Base-by-base conservation (phyloP, 108 stramenopile genomes). In the Nannochloropsis oceanica region DNA sequence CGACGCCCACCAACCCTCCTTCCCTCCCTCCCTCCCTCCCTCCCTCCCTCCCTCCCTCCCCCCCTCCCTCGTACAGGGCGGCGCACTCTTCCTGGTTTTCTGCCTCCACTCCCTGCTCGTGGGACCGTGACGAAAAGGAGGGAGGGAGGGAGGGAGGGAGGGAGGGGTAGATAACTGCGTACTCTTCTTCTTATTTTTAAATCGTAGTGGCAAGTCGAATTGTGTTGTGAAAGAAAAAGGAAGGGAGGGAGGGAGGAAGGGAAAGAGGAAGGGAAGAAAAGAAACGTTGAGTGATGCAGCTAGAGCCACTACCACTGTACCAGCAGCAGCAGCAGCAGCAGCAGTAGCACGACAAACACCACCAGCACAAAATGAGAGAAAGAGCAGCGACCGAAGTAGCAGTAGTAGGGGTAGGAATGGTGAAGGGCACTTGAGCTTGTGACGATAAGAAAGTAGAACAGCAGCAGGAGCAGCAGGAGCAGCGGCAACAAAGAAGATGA, bases 21-120 rank as follows among this genome's bases (percentile, higher is more conserved):
- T 10, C 82, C 26, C 5, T 42, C 12, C 8, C 1, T 42, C 18
- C 27, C 13, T 27, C 34, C 42, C 1, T 81, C 26, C 10, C 26
- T 25, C 12, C 8, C 79, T 43, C 73, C 11, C 2, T 85, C 42
- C 13, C 13, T 20, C 42, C 12, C 43, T 27, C 42, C 42, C 25
- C 26, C 34, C 13, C 27, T 85, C 11, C 25, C 79, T 34, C 46
- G 89, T 95, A 44, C 89, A 89, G 26, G 98, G 99, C 42, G 97
- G 98, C 20, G 84, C 93, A 22, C 92, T 97, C 73, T 99, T 99
- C 92, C 89, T 98, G 43, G 82, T 94, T 50, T 99, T 98, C 93
- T 96, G 96, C 13, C 80, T 96, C 13, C 96, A 96, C 84, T 93
- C 96, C 44, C 86, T 97, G 42, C 13, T 91, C 25, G 87, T 84